Evolutionary conservation across 148 eudicot species (phyloP).

Genomic region (Rhododendron griersonianum): DNA sequence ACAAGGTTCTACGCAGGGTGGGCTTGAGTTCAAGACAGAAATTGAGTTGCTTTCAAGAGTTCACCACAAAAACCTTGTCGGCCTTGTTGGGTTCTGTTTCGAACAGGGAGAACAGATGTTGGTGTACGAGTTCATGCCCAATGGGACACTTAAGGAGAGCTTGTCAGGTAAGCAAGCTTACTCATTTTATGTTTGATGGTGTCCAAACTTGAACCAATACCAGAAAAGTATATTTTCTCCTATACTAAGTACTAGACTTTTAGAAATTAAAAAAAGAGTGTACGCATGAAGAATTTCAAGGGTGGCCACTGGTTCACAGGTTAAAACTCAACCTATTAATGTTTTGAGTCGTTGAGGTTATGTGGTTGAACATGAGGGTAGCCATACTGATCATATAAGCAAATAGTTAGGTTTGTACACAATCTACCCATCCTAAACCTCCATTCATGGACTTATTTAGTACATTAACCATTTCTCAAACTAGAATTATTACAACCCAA

Average conservation of each 20-base stretch:
- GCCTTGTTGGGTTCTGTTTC: slow-evolving; percentile 82
- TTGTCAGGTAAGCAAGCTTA: slow-evolving; percentile 51
- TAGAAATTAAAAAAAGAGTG: background rate
- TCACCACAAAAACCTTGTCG: slow-evolving; percentile 90
- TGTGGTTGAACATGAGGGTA: background rate
- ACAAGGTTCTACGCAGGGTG: slow-evolving; percentile 85
- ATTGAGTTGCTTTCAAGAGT: slow-evolving; percentile 93
- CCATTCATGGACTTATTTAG: background rate
- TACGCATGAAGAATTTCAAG: background rate
- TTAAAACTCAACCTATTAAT: background rate
- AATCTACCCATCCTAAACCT: background rate
- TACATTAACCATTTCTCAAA: background rate
- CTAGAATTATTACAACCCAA: background rate
- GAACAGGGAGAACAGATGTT: slow-evolving; percentile 87
- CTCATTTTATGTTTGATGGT: background rate
- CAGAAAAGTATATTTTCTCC: background rate
- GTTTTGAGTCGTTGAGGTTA: background rate
- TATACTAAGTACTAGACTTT: background rate
- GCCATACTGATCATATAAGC: background rate
- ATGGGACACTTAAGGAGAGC: slow-evolving; percentile 82
- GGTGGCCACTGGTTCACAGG: background rate
- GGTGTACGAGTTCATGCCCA: slow-evolving; percentile 86
- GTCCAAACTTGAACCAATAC: background rate
- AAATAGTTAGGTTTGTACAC: background rate
- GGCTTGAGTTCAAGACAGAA: slow-evolving; percentile 87